Evolutionary conservation across 2,329 filamentous ascomycete genomes (phyloP), one percentile per base, ranked within the genome.

Genomic region (Elsinoe arachidis): DNA sequence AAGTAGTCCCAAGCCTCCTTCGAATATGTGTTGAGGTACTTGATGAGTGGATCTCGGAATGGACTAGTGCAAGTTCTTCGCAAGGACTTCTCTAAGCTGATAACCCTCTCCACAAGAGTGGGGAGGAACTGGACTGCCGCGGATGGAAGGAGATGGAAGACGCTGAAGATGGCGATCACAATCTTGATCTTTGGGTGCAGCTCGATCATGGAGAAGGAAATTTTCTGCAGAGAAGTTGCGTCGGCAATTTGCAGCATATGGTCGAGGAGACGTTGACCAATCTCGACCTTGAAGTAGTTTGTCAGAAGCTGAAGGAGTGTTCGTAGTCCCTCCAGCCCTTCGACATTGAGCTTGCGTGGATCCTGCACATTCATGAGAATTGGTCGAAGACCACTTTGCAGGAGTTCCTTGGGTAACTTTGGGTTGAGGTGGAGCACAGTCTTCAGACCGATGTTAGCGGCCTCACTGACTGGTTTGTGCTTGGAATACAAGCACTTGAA

Each of bases 221-320:
- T 88, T 66, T 91, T 89, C 69, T 97, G 91, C 63, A 97, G 76
- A 12, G 84, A 80, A 54, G 78, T 80, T 2, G 88, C 81, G 59
- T 96, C 90, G 1, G 92, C 91, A 62, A 99, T 90, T 10, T 86
- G 82, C 68, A 92, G 92, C 72, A 96, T 87, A 66, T 99, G 93
- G 62, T 97, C 92, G 9, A 99, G 78, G n/a, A 99, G 75, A 21
- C 93, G 83, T 19, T 89, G 83, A 5, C 93, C 95, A 56, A 99
- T 99, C 69, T 99, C 93, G 0, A 97, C 91, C 73, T 99, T 99
- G 74, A 99, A 99, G 70, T 99, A 99, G 59, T 93, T 97, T 0
- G 92, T 99, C 15, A 99, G 77, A 1, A 99, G 78, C 62, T 93
- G 92, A 60, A 99, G 74, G 1, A 99, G 78, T 38, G 92, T 84